phyloP scores from a whole-genome alignment of 2,329 filamentous ascomycete genomes.

The Alternaria rosae region DNA sequence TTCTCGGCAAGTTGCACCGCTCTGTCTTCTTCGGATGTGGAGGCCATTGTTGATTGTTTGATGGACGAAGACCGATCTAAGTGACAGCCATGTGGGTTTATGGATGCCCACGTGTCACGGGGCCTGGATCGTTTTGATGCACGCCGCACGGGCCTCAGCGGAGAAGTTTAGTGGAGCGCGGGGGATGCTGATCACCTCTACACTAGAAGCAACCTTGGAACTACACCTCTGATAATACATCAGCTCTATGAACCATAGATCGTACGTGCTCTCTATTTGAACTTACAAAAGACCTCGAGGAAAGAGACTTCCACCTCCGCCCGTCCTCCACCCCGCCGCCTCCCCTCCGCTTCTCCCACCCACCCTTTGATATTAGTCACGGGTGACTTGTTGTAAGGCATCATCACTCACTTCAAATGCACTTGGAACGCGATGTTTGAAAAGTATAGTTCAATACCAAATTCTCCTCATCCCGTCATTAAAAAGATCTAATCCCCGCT shows the following conservation, averaged over 20 bases:
- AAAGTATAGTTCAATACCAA: slow-evolving; percentile 17
- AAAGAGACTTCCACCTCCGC: not conserved
- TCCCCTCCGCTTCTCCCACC: not conserved
- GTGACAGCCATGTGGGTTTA: slow-evolving; percentile 20
- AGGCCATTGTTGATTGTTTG: slow-evolving; percentile 33
- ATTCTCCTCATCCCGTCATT: slow-evolving; percentile 36
- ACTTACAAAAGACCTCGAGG: not conserved
- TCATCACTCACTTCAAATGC: not conserved
- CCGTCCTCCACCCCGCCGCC: not conserved
- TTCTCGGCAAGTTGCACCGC: slow-evolving; percentile 42
- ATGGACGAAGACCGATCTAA: slow-evolving; percentile 24
- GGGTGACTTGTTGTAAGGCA: too few species aligned
- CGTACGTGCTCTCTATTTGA: not conserved
- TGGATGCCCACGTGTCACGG: slow-evolving; percentile 25
- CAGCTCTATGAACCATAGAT: not conserved
- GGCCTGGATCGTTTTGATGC: slow-evolving; percentile 17
- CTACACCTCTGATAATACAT: not conserved
- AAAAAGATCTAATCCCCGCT: slow-evolving; percentile 3
- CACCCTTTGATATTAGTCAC: too few species aligned
- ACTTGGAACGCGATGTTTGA: slow-evolving; percentile 1
- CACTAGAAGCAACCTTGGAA: not conserved
- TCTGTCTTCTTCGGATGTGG: slow-evolving; percentile 37
- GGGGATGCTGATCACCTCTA: slow-evolving; percentile 6
- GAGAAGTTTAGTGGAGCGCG: slow-evolving; percentile 13
- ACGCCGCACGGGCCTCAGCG: slow-evolving; percentile 26